Evolutionary conservation across 2,329 filamentous ascomycete species (phyloP).

Genomic region (Monosporascus sp.): DNA sequence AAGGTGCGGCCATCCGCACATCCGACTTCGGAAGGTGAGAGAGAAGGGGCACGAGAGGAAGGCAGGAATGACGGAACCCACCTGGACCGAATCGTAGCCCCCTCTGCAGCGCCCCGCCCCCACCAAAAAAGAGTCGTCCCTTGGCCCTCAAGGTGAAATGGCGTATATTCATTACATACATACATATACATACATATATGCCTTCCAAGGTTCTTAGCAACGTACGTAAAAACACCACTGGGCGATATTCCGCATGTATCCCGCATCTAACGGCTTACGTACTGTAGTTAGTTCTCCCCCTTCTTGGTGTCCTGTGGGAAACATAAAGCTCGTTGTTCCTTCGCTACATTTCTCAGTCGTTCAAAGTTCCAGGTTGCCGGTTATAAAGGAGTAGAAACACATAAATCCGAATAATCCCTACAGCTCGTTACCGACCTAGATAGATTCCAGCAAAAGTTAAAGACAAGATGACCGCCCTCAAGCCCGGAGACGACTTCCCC

Average conservation of each 20-base stretch:
- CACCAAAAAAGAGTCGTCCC: not conserved
- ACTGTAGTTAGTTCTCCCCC: too few species aligned
- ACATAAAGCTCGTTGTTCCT: too few species aligned
- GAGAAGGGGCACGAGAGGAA: not conserved
- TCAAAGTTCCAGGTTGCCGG: too few species aligned
- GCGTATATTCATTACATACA: too few species aligned
- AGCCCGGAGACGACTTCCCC: conserved; percentile 80
- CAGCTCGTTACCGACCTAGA: not conserved
- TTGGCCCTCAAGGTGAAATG: too few species aligned
- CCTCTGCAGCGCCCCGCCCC: not conserved
- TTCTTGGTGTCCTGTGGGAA: too few species aligned
- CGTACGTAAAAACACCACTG: too few species aligned
- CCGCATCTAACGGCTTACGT: not conserved
- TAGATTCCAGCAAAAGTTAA: not conserved
- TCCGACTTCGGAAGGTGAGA: not conserved
- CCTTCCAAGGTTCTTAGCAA: too few species aligned
- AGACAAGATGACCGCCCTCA: conserved; percentile 55
- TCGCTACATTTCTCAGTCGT: too few species aligned
- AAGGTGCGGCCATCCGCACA: not conserved
- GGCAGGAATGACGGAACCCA: not conserved
- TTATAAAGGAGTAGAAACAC: too few species aligned
- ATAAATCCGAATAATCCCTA: not conserved
- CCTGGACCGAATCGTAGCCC: not conserved
- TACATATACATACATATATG: too few species aligned
- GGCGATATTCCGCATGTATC: not conserved